Evolutionary conservation across 2,329 filamentous ascomycete species (phyloP).

Genomic region (Gnomoniopsis smithogilvyi): DNA sequence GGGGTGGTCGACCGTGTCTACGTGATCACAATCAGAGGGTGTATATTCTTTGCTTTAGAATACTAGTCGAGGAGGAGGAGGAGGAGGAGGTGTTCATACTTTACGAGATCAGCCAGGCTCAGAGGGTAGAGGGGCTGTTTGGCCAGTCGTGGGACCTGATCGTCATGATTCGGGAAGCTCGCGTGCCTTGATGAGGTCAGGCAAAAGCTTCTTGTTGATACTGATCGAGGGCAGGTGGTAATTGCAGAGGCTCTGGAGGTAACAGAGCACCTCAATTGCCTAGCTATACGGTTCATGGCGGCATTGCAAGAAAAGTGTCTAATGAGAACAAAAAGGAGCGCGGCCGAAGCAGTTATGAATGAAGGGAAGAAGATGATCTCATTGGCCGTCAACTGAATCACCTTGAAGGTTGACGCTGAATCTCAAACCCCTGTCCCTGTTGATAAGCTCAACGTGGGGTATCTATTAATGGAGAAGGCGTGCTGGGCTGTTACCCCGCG

Average conservation of each 20-base stretch:
- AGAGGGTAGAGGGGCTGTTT: constrained; percentile 75
- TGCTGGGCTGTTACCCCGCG: constrained; percentile 13
- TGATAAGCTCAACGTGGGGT: neutral
- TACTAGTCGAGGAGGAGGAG: neutral
- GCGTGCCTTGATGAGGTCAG: constrained; percentile 3
- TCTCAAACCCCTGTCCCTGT: neutral
- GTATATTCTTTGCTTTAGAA: neutral
- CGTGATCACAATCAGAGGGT: neutral
- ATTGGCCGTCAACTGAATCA: neutral
- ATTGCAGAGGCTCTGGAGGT: constrained; percentile 20
- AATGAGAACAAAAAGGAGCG: neutral
- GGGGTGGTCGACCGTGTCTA: constrained; percentile 76
- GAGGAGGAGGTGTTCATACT: constrained; percentile 46
- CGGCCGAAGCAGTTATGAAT: neutral
- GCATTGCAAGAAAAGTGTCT: constrained; percentile 33
- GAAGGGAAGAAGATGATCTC: neutral
- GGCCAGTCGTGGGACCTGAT: constrained; percentile 76
- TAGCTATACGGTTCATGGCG: constrained; percentile 38
- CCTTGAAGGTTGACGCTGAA: neutral
- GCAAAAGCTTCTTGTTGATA: constrained; percentile 13
- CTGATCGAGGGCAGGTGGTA: neutral
- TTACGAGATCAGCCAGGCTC: constrained; percentile 84
- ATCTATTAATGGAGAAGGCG: neutral
- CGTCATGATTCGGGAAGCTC: constrained; percentile 55
- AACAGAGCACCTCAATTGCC: constrained; percentile 36